Evolutionary conservation across 192 early-diverging fungal species (phyloP).

Genomic region (Allomyces arbusculus): DNA sequence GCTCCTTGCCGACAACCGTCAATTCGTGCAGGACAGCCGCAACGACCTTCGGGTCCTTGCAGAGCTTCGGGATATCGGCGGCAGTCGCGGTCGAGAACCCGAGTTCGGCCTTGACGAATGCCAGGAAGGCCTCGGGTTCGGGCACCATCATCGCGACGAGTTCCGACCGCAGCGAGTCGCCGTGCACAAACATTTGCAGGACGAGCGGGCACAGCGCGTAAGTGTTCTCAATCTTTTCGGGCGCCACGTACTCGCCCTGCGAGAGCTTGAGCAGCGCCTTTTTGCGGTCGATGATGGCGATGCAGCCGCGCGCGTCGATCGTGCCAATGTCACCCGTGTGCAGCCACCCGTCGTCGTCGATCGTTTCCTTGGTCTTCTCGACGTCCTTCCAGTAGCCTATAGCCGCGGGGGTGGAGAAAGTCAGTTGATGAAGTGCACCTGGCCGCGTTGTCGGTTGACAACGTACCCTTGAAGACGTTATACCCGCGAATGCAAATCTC

Average conservation of each 20-base stretch:
- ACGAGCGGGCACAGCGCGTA: constrained; percentile 52
- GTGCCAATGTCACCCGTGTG: constrained; percentile 67
- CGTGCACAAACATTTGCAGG: constrained; percentile 56
- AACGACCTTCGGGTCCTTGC: constrained; percentile 25
- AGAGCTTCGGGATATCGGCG: constrained; percentile 27
- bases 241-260: constrained; percentile 60
- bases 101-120: constrained; percentile 20
- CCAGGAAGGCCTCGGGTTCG: constrained; percentile 31
- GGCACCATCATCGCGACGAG: constrained; percentile 62
- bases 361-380: constrained; percentile 46
- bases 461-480: constrained; percentile 40
- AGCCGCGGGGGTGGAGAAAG: no score
- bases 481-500: constrained; percentile 75
- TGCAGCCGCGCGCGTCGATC: constrained; percentile 35
- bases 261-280: constrained; percentile 73
- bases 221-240: constrained; percentile 66
- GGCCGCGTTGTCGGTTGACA: constrained; percentile 34
- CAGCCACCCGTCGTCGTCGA: constrained; percentile 54
- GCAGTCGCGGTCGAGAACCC: constrained; percentile 11
- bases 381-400: constrained; percentile 59
- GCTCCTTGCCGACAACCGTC: constrained; percentile 25
- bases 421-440: constrained; percentile 12
- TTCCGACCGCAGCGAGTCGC: constrained; percentile 48
- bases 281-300: constrained; percentile 40
- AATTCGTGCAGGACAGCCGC: constrained; percentile 26